These are phyloP conservation scores for Fusarium penzigii DNA, from an alignment of 2,329 filamentous ascomycete species.

Conservation along the genomic window DNA sequence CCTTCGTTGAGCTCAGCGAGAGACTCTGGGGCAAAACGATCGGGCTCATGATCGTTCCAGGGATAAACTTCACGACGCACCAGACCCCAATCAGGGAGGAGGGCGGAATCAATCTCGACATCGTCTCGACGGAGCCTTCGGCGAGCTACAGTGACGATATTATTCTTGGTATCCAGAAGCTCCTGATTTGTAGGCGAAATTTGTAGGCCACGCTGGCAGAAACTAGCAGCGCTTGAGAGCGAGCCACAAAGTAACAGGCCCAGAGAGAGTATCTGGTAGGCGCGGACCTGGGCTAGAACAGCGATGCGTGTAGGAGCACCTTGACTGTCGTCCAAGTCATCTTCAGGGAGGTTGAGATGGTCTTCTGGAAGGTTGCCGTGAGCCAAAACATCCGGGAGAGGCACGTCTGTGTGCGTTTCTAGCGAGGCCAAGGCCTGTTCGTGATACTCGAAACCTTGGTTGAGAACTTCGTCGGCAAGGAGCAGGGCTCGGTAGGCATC, in stretches of 20 bases:
- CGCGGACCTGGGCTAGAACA: constrained; percentile 52
- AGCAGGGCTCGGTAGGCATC: constrained; percentile 92
- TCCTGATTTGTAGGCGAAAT: constrained; percentile 56
- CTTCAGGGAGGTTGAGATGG: constrained; percentile 34
- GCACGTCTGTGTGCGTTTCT: constrained; percentile 32
- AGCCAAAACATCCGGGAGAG: constrained; percentile 47
- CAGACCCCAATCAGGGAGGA: constrained; percentile 68
- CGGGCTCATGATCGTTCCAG: constrained; percentile 68
- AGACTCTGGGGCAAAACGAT: constrained; percentile 69
- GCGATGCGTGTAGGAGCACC: constrained; percentile 44
- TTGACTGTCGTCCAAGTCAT: constrained; percentile 35
- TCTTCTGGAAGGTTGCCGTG: constrained; percentile 44
- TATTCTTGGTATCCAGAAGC: constrained; percentile 53
- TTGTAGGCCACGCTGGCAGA: constrained; percentile 62
- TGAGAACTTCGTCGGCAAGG: constrained; percentile 75
- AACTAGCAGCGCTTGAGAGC: constrained; percentile 66
- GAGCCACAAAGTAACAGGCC: constrained; percentile 66
- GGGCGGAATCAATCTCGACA: constrained; percentile 45
- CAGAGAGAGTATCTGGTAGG: constrained; percentile 60
- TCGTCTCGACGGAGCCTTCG: constrained; percentile 48
- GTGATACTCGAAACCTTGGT: constrained; percentile 83
- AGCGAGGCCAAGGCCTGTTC: constrained; percentile 62
- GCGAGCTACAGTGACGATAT: constrained; percentile 55
- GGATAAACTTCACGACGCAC: constrained; percentile 72
- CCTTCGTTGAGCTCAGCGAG: constrained; percentile 71